Conservation (phyloP, 352 stramenopile genomes). For the Pythium scleroteichum region DNA sequence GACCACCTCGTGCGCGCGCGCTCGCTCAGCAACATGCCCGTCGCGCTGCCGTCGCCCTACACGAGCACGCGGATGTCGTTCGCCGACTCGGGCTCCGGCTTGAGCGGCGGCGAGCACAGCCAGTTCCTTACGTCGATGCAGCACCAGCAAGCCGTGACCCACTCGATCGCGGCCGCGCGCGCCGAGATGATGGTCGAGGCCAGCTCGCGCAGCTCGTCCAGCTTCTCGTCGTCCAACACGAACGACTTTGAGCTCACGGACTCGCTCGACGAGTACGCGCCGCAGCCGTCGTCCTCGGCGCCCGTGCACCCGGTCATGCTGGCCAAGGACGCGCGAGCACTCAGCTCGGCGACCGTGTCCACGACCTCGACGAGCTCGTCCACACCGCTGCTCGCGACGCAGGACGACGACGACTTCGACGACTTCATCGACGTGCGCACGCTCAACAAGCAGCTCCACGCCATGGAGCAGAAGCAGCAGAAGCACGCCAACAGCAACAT, state of each 20-base stretch:
- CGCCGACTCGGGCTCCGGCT: slow-evolving; percentile 33
- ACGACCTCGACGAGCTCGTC: slow-evolving; percentile 24
- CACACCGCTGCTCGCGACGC: slow-evolving; percentile 31
- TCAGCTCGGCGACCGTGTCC: not conserved
- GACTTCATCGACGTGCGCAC: slow-evolving; percentile 61
- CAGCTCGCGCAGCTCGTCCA: slow-evolving; percentile 25
- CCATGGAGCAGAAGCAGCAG: slow-evolving; percentile 58
- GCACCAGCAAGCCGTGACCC: slow-evolving; percentile 8
- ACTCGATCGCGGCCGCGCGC: slow-evolving; percentile 3
- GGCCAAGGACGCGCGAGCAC: slow-evolving; percentile 24
- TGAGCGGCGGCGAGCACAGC: slow-evolving; percentile 14
- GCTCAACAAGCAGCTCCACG: slow-evolving; percentile 55
- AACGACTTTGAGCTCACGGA: slow-evolving; percentile 31
- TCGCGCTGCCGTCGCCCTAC: slow-evolving; percentile 33
- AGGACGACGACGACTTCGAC: slow-evolving; percentile 53
- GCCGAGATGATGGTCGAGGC: slow-evolving; percentile 20
- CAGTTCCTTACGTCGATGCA: slow-evolving; percentile 3
- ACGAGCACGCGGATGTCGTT: slow-evolving; percentile 46
- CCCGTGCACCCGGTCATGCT: slow-evolving; percentile 14
- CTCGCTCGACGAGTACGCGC: slow-evolving; percentile 25
- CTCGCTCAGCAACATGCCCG: slow-evolving; percentile 54
- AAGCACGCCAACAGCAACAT: slow-evolving; percentile 54
- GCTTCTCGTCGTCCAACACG: slow-evolving; percentile 33
- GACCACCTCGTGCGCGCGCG: slow-evolving; percentile 58
- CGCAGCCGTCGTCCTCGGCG: slow-evolving; percentile 9